Base-by-base conservation (phyloP, 169 alveolate species). In the Plasmodium adleri region DNA sequence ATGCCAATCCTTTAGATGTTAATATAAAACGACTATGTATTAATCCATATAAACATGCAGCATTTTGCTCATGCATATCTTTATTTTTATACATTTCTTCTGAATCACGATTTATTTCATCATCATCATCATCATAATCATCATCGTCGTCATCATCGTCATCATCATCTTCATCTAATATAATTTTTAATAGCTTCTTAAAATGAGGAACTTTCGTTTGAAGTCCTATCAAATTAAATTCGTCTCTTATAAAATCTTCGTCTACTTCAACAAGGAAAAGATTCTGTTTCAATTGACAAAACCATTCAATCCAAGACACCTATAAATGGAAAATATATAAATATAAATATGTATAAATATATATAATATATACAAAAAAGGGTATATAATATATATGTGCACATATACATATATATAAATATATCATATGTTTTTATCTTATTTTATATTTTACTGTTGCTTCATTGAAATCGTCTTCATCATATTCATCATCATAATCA, bases 241-340 rank as follows among this genome's bases (percentile, higher is more conserved):
- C 97, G 89, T 98, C 99, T 88, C 97, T 93, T 68, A 97, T 95
- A 88, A 95, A 97, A n/a, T 97, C 98, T 43, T 97, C 98, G 89
- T 98, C 99, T 12, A 98, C 98, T 88, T 97, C 98, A 7, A 95
- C 96, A 26, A 97, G 96, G 88, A 93, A 97, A 72, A 97, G 97
- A 88, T 98, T 97, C 20, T 99, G 99, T 83, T 97, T 97, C 56
- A 98, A 91, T 54, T 95, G 95, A 67, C 99, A 97, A 91, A 96
- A 98, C 99, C 99, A 98, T 66, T 96, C 97, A 26, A 98, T 97
- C 99, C 99, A 98, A 3, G 99, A 96, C 58, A 94, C 94, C 94
- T 97, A 56, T 4, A 22, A 1, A 54, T 13, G 10, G 10, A 54
- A 9, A 54, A 54, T n/a, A 54, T n/a, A 54, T 1, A 54, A 9